These are phyloP conservation scores for Stevia rebaudiana DNA, from an alignment of 140 eudicot genomes.

Conservation along the genomic window DNA sequence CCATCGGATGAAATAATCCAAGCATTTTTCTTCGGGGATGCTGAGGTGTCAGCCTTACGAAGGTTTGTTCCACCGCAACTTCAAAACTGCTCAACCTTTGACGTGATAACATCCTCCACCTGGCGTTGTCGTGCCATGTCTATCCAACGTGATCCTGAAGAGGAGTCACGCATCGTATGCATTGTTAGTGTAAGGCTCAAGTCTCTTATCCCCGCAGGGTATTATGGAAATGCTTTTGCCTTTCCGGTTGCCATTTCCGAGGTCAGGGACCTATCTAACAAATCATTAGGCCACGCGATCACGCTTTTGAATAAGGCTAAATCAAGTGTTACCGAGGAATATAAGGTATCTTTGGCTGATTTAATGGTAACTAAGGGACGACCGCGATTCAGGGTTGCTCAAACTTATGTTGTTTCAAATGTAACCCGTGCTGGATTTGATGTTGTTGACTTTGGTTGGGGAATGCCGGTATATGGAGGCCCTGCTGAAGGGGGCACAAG, in stretches of 20 bases:
- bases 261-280: background rate
- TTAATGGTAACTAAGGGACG: background rate
- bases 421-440: background rate
- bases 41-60: too few relatives aligned
- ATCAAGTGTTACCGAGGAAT: background rate
- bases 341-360: background rate
- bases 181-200: background rate
- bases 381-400: background rate
- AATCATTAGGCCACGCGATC: background rate
- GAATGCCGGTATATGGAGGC: background rate
- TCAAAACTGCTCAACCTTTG: too few relatives aligned
- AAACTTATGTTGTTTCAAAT: background rate
- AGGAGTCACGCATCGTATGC: too few relatives aligned
- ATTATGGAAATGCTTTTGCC: conserved; percentile 1
- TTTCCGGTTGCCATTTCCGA: background rate
- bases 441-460: conserved; percentile 8
- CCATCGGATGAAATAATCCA: too few relatives aligned
- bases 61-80: too few relatives aligned
- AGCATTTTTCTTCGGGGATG: too few relatives aligned
- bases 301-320: conserved; percentile 8
- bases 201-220: background rate
- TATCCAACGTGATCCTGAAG: too few relatives aligned
- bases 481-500: background rate
- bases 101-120: too few relatives aligned
- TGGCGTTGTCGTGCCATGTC: too few relatives aligned